Conservation (phyloP, 495 filamentous ascomycete species). For the Penicillium lividum region DNA sequence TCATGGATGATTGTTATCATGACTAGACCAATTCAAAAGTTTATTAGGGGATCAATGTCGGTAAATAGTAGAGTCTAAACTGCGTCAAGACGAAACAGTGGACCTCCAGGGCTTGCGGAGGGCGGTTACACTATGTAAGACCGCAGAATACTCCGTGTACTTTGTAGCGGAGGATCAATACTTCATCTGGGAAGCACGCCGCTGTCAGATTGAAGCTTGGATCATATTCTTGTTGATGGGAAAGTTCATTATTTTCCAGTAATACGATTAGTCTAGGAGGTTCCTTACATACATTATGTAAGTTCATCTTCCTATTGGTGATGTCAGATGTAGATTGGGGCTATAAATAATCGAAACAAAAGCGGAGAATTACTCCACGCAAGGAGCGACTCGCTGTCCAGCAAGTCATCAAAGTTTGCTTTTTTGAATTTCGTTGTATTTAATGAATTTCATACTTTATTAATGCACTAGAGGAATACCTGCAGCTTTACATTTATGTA, state of each 20-base stretch:
- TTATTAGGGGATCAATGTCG: background rate
- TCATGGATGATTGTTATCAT: background rate
- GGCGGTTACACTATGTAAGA: background rate
- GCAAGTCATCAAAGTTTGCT: background rate
- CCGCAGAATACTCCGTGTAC: too few relatives aligned
- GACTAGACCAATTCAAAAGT: background rate
- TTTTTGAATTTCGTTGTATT: background rate
- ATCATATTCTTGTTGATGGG: background rate
- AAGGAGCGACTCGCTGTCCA: conserved; percentile 15
- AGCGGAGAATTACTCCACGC: conserved; percentile 14
- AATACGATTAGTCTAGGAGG: background rate
- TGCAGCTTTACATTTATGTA: background rate
- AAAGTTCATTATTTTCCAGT: background rate
- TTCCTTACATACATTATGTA: background rate
- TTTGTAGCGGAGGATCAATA: background rate
- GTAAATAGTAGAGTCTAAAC: background rate
- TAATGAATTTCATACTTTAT: background rate
- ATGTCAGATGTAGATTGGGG: background rate
- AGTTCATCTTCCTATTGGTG: background rate
- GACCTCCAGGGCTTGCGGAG: background rate
- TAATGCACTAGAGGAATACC: background rate
- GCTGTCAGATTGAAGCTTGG: background rate
- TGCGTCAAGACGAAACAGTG: background rate
- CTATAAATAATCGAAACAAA: conserved; percentile 22
- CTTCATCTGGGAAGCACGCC: background rate